phyloP scores from a whole-genome alignment of 2,329 filamentous ascomycete genomes.

The Sclerotinia borealis region DNA sequence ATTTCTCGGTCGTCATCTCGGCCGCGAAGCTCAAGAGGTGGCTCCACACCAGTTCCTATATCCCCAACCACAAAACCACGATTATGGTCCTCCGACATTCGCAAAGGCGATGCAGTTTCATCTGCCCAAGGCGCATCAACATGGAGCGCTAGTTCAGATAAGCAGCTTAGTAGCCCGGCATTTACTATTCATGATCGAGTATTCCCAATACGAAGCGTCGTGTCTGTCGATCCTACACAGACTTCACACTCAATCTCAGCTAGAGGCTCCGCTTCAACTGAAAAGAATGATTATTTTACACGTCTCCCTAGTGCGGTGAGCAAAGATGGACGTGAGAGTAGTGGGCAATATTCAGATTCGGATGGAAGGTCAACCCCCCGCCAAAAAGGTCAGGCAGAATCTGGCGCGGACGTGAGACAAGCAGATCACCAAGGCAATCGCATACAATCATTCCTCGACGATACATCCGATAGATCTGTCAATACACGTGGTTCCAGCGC shows the following conservation, averaged over 20 bases:
- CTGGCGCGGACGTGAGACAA: not conserved
- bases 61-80: conserved; percentile 7
- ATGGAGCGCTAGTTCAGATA: conserved; percentile 19
- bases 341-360: not conserved
- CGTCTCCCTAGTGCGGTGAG: conserved; percentile 3
- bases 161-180: conserved; percentile 20
- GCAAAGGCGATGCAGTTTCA: not conserved
- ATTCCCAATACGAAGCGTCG: conserved; percentile 29
- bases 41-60: not conserved
- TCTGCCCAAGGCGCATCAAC: conserved; percentile 14
- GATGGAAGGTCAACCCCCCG: conserved; percentile 3
- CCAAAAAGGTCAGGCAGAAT: not conserved
- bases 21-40: not conserved
- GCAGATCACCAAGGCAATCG: conserved; percentile 14
- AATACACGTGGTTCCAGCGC: conserved; percentile 8
- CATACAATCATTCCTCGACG: conserved; percentile 27
- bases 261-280: conserved; percentile 13
- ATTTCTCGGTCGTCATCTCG: conserved; percentile 1
- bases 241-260: conserved; percentile 19
- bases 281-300: conserved; percentile 23
- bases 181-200: conserved; percentile 21
- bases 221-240: conserved; percentile 26
- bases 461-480: conserved; percentile 24
- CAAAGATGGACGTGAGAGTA: not conserved
- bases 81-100: conserved; percentile 7